Evolutionary conservation across 371 early-diverging fungal genomes (phyloP), one percentile per base, ranked within the genome.

Genomic region (Coemansia sp.): DNA sequence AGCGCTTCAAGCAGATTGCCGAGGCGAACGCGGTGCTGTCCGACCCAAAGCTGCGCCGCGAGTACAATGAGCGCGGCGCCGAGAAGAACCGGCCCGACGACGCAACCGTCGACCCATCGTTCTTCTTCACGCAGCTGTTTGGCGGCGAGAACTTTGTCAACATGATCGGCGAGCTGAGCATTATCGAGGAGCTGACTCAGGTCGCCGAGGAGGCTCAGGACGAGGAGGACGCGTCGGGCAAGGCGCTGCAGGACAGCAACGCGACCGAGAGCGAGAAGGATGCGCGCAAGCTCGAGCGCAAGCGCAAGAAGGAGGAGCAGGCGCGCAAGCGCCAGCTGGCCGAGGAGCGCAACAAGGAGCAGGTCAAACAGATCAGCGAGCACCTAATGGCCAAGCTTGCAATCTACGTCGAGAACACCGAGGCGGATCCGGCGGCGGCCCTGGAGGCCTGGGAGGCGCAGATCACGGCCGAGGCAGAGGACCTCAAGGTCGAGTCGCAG

Each of bases 101-200:
- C 2, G 88, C 88, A n/a, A 90, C 92, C 65, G 84, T 90, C 51
- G 94, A 97, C 65, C 94, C 98, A 4, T 87, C 90, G 59, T 90
- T 88, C 51, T 95, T 98, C 84, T 98, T 98, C 81, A 87, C 86
- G 66, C 89, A 92, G 79, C 88, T 91, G 59, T 98, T 98, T 85
- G 95, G 95, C 57, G 96, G 96, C 32, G 96, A 94, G 72, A 86
- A 88, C 56, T 98, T 98, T 81, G 86, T 86, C 14, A 90, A 92
- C 77, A 87, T 95, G 67, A 95, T 98, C 79, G 98, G 98, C 30
- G 96, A 96, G 70, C 93, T 98, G 39, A 91, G 91, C n/a, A 93
- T 98, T 58, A 93, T 93, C 31, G 81, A 85, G 50, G 95, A 95
- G 64, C 90, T 98, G 81, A 84, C 86, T 52, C 90, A 92, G 43